A percentile compares a stretch with the other conserved stretches of the same genome.
Evolutionary conservation across 164 flowering plant genomes (phyloP).

Genomic region (Magnolia changhungtana): DNA sequence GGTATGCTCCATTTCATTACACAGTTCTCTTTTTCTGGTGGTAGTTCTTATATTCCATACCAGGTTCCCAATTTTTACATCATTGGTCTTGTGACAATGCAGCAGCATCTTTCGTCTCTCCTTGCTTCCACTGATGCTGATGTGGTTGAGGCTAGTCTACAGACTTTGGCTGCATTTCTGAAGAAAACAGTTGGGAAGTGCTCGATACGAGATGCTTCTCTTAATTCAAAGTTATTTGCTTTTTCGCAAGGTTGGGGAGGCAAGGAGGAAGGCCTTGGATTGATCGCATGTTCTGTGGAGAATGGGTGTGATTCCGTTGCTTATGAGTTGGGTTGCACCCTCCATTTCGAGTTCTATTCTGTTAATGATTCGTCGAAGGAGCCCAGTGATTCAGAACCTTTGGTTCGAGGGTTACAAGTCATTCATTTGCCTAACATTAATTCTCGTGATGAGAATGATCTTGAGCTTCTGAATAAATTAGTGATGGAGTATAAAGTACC

Average conservation of each 20-base stretch:
- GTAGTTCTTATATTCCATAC: background rate
- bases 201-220: conserved; percentile 56
- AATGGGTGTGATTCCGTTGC: conserved; percentile 58
- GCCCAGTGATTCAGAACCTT: conserved; percentile 19
- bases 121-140: conserved; percentile 92
- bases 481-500: conserved; percentile 72
- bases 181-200: conserved; percentile 77
- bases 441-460: conserved; percentile 49
- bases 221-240: conserved; percentile 69
- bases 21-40: background rate
- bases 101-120: conserved; percentile 82
- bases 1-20: conserved; percentile 34
- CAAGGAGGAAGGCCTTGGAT: conserved; percentile 92
- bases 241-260: conserved; percentile 99
- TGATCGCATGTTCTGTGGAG: conserved; percentile 61
- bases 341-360: conserved; percentile 89
- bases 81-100: conserved; percentile 27
- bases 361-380: conserved; percentile 38
- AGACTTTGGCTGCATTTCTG: conserved; percentile 79
- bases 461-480: conserved; percentile 67
- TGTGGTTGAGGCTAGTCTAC: conserved; percentile 83
- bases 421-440: conserved; percentile 67
- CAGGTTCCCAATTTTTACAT: conserved; percentile 2
- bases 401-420: conserved; percentile 54
- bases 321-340: conserved; percentile 62